Evolutionary conservation across 495 filamentous ascomycete species (phyloP).

Genomic region (Wilcoxina mikolae): DNA sequence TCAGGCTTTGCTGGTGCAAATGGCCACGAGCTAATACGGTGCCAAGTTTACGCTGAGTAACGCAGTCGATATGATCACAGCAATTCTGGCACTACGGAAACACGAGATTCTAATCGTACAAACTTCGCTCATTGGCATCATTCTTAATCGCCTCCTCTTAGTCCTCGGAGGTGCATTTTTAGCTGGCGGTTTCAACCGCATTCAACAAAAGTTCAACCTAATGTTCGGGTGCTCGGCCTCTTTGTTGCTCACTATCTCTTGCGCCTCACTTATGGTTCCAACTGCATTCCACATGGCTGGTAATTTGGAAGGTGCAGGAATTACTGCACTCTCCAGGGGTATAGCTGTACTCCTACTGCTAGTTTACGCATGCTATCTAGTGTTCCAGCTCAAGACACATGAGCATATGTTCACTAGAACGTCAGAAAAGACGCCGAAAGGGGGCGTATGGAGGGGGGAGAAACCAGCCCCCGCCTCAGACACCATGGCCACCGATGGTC

Average conservation of each 20-base stretch:
- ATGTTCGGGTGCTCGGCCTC: slow-evolving; percentile 87
- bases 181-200: slow-evolving; percentile 62
- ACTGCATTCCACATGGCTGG: slow-evolving; percentile 58
- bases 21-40: too few species aligned
- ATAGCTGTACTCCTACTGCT: slow-evolving; percentile 60
- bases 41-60: slow-evolving; percentile 89
- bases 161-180: slow-evolving; percentile 93
- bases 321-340: slow-evolving; percentile 51
- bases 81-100: slow-evolving; percentile 65
- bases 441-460: slow-evolving; percentile 10
- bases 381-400: slow-evolving; percentile 73
- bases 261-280: slow-evolving; percentile 70
- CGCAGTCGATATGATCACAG: slow-evolving; percentile 82
- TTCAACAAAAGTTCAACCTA: slow-evolving; percentile 81
- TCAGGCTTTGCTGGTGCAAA: too few species aligned
- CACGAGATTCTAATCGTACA: slow-evolving; percentile 73
- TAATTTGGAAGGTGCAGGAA: slow-evolving; percentile 28
- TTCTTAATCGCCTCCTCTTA: slow-evolving; percentile 78
- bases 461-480: slow-evolving; percentile 28
- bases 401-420: slow-evolving; percentile 55
- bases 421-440: slow-evolving; percentile 51
- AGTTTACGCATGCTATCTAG: slow-evolving; percentile 61
- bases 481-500: not conserved
- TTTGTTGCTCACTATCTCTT: slow-evolving; percentile 62
- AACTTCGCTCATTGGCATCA: slow-evolving; percentile 79